A percentile compares a stretch with the other conserved stretches of the same genome.
phyloP scores from a whole-genome alignment of 495 filamentous ascomycete species.

The Penicillium daleae region DNA sequence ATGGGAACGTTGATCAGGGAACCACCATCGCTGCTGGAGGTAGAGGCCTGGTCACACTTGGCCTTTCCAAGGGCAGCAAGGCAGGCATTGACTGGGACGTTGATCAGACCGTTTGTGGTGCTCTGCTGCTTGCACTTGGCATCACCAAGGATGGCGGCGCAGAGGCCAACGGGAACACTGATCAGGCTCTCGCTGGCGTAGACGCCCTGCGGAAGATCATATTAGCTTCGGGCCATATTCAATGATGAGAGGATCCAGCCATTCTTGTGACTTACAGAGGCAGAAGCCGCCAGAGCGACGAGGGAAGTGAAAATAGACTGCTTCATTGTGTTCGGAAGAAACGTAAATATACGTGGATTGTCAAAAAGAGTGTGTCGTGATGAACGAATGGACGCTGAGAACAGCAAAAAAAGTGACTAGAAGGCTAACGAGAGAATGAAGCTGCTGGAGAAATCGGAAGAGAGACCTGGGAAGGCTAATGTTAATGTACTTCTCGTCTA shows the following conservation, averaged over 20 bases:
- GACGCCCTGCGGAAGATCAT: conserved; percentile 18
- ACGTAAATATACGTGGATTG: conserved; percentile 20
- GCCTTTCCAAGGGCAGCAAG: conserved; percentile 33
- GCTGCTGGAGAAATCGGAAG: conserved; percentile 15
- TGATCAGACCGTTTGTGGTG: conserved; percentile 27
- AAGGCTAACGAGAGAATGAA: conserved; percentile 22
- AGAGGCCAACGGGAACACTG: conserved; percentile 33
- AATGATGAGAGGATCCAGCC: no score
- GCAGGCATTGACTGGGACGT: conserved; percentile 34
- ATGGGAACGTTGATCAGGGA: conserved; percentile 39
- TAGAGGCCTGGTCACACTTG: conserved; percentile 37
- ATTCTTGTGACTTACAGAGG: conserved; percentile 15
- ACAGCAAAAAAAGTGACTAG: conserved; percentile 32
- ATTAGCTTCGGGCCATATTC: no score
- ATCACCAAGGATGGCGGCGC: conserved; percentile 32
- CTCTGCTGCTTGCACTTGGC: conserved; percentile 30
- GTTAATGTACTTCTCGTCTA: conserved; percentile 9
- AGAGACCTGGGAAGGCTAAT: conserved; percentile 1
- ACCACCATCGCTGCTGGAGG: conserved; percentile 16
- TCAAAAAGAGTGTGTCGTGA: conserved; percentile 13
- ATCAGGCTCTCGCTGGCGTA: conserved; percentile 28
- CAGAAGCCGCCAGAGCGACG: conserved; percentile 32
- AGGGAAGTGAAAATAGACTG: conserved; percentile 33
- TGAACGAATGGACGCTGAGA: conserved; percentile 34
- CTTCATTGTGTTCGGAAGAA: conserved; percentile 35